phyloP scores from a whole-genome alignment of 306 rosid genomes.

The Carpinus viminea region DNA sequence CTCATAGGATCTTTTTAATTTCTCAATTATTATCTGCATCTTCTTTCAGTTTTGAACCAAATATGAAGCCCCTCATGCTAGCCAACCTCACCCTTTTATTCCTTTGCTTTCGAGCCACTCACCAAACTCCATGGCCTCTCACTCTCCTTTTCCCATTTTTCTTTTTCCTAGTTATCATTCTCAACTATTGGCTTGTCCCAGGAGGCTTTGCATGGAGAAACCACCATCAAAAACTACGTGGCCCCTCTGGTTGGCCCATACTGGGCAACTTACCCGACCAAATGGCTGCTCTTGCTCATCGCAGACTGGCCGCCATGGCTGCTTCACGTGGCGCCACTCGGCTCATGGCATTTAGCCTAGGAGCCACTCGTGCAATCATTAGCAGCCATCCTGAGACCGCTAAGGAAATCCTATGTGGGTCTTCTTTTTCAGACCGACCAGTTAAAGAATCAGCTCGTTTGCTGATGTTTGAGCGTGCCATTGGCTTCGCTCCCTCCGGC shows the following conservation, averaged over 20 bases:
- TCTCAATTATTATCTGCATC: neutral
- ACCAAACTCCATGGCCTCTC: conserved; percentile 27
- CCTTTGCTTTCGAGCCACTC: conserved; percentile 25
- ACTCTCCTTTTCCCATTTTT: conserved; percentile 34
- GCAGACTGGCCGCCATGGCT: conserved; percentile 57
- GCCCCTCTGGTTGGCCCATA: conserved; percentile 81
- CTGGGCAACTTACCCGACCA: conserved; percentile 58
- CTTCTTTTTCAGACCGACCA: conserved; percentile 79
- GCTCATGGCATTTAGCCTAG: conserved; percentile 74
- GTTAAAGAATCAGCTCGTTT: conserved; percentile 63
- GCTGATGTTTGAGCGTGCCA: conserved; percentile 90
- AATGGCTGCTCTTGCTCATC: conserved; percentile 67
- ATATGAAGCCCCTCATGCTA: conserved; percentile 40
- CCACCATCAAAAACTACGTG: conserved; percentile 26
- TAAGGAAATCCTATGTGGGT: conserved; percentile 57
- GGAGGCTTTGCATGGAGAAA: conserved; percentile 93
- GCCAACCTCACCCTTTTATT: conserved; percentile 21
- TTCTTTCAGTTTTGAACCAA: neutral
- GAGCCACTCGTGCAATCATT: conserved; percentile 62
- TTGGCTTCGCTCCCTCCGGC: conserved; percentile 84
- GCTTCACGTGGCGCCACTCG: conserved; percentile 44
- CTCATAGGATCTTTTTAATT: neutral
- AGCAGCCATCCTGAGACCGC: conserved; percentile 92
- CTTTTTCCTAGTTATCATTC: conserved; percentile 35
- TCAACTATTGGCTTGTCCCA: conserved; percentile 55